phyloP scores from a whole-genome alignment of 331 rosid genomes.

The Malus hybrid region DNA sequence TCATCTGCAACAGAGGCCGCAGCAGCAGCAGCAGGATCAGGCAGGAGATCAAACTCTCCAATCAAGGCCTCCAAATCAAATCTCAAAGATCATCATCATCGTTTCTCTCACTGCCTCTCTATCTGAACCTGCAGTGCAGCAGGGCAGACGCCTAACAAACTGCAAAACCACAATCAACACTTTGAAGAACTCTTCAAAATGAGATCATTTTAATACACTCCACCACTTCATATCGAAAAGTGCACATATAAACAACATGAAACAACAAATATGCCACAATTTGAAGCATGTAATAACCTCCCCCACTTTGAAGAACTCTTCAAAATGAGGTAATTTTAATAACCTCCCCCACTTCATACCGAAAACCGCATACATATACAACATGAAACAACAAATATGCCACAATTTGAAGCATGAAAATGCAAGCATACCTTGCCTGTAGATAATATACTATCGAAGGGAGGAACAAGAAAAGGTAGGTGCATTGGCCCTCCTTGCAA shows the following conservation, averaged over 20 bases:
- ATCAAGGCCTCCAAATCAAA: too few species aligned
- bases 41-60: too few species aligned
- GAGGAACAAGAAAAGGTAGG: constrained; percentile 68
- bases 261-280: too few species aligned
- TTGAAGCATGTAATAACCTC: too few species aligned
- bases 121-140: constrained; percentile 67
- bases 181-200: neutral
- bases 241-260: neutral
- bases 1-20: too few species aligned
- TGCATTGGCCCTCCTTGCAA: constrained; percentile 82
- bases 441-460: constrained; percentile 46
- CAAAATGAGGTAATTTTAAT: neutral
- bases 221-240: neutral
- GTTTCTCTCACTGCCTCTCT: constrained; percentile 68
- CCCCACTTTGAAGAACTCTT: neutral
- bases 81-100: neutral
- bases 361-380: neutral
- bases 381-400: neutral
- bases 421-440: constrained; percentile 63
- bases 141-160: constrained; percentile 25
- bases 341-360: neutral
- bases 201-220: neutral
- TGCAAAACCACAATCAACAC: constrained; percentile 13
- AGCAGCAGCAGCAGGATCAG: too few species aligned
- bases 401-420: neutral